Base-by-base conservation (phyloP, 768 basidiomycete genomes). In the Termitomyces bulborhizus region DNA sequence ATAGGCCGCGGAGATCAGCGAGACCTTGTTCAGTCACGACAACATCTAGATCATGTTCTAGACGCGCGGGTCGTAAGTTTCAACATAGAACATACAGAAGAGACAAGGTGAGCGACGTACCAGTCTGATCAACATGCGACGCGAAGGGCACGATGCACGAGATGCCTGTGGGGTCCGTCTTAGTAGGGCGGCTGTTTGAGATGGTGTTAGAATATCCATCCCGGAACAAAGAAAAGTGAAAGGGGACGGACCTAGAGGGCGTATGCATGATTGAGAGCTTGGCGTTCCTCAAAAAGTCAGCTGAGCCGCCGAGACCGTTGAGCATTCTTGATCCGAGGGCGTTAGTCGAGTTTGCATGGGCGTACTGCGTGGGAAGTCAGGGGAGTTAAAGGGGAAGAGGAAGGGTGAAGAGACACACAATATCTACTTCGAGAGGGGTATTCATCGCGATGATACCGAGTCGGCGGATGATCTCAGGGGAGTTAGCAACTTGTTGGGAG, bases 191-290 rank as follows among this genome's bases (percentile, higher is more conserved):
- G 37, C 73, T 75, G 51, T 21, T 24, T 40, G 18, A 32, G 8
- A 1, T 27, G 15, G 21, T 24, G 41, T 26, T 40, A 53, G n/a
- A 29, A 47, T 9, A 37, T 37, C 18, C 5, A 32, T 34, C 6
- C 27, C 1, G 8, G n/a, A 2, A 11, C 3, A 15, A 16, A 6
- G 12, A 13, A 46, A 15, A n/a, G n/a, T 6, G 15, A 13, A 18
- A 27, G 42, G 32, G 36, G 26, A 60, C 63, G 27, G 50, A 73
- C 72, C 66, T 72, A 5, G 72, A 74, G 15, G 77, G 77, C 0
- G 77, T 79, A 56, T 77, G 76, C 77, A 78, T 79, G 46, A 79
- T 76, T 5, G 75, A 76, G 49, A 79, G 62, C 58, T 79, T 79
- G 7, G 77, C 76, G 55, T 77, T 78, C 36, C 77, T 66, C 60